Conservation (phyloP, 257 asterid species). For the Plantago elongata region DNA sequence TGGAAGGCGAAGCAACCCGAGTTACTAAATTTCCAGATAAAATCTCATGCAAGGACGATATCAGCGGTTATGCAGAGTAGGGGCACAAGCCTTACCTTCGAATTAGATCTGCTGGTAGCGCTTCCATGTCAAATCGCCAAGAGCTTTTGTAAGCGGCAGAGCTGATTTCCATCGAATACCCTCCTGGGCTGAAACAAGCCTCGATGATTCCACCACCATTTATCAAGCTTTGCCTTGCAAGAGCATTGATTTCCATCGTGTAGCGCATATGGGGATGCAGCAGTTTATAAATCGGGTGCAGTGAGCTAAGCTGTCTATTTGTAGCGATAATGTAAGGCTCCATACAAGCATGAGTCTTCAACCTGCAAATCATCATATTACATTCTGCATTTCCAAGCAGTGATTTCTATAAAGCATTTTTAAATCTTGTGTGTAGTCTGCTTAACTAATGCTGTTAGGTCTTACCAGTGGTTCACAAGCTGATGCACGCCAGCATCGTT, state of each 20-base stretch:
- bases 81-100: constrained; percentile 40
- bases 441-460: not conserved
- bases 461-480: constrained; percentile 86
- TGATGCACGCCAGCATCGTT: constrained; percentile 93
- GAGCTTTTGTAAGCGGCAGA: constrained; percentile 79
- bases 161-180: constrained; percentile 75
- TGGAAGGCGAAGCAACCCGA: too few species aligned
- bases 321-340: constrained; percentile 89
- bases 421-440: too few species aligned
- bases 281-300: constrained; percentile 73
- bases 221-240: constrained; percentile 77
- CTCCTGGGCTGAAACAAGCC: constrained; percentile 77
- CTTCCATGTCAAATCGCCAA: constrained; percentile 89
- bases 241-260: constrained; percentile 89
- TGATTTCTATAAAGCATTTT: too few species aligned
- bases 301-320: constrained; percentile 75
- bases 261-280: constrained; percentile 90
- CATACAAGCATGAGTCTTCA: constrained; percentile 87
- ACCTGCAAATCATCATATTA: constrained; percentile 42
- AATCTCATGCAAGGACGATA: too few species aligned
- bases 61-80: too few species aligned
- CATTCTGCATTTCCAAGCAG: not conserved
- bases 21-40: too few species aligned
- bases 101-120: constrained; percentile 71
- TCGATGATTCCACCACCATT: constrained; percentile 92